These are phyloP conservation scores for Solanum hybrid DNA, from an alignment of 305 asterid species.

Conservation along the genomic window DNA sequence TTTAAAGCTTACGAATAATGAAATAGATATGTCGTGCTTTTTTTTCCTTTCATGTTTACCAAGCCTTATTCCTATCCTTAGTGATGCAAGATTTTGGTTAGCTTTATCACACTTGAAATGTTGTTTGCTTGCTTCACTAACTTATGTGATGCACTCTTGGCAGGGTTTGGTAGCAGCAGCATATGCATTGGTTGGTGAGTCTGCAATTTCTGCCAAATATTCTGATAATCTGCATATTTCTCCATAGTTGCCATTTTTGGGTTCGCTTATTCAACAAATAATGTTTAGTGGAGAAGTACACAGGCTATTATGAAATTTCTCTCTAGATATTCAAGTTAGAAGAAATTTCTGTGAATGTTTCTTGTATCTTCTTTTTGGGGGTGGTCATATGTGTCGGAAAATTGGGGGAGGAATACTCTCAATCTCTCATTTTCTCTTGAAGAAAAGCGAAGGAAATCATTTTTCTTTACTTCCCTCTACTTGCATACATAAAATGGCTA, in stretches of 20 bases:
- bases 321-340: background rate
- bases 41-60: background rate
- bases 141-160: slow-evolving; percentile 10
- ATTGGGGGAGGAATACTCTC: background rate
- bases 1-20: background rate
- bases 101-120: background rate
- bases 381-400: background rate
- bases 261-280: background rate
- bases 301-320: background rate
- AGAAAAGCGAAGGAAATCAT: background rate
- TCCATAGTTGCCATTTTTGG: background rate
- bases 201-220: slow-evolving; percentile 10
- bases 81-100: background rate
- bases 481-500: background rate
- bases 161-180: slow-evolving; percentile 63
- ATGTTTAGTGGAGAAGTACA: background rate
- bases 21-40: background rate
- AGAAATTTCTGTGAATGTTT: background rate
- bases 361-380: background rate
- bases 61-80: background rate
- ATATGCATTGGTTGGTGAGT: slow-evolving; percentile 55
- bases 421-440: background rate
- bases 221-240: background rate
- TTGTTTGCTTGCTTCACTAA: slow-evolving; percentile 4
- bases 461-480: background rate